Percentiles rank a stretch among this genome's conserved stretches.
Evolutionary conservation across 345 rosid species (phyloP).

Genomic region (Dimocarpus longan): DNA sequence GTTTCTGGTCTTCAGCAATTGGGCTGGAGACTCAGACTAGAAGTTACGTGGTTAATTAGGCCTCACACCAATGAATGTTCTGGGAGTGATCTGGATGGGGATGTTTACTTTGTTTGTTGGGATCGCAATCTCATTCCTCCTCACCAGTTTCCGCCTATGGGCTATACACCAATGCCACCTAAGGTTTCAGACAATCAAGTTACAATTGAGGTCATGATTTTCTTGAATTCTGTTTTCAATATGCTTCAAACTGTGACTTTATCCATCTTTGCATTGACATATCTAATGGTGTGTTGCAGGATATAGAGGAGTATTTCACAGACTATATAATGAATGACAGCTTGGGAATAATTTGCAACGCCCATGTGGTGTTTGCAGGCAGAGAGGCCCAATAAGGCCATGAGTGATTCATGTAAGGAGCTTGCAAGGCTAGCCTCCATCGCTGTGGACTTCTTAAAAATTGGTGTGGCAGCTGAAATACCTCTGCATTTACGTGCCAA

Average conservation of each 20-base stretch:
- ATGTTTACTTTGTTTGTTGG: conserved; percentile 33
- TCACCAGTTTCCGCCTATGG: conserved; percentile 14
- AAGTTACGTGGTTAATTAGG: not conserved
- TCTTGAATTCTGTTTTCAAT: not conserved
- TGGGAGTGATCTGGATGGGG: conserved; percentile 37
- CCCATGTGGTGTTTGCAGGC: conserved; percentile 26
- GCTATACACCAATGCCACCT: conserved; percentile 7
- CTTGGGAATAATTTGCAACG: conserved; percentile 28
- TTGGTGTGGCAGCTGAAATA: conserved; percentile 27
- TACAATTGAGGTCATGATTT: conserved; percentile 25
- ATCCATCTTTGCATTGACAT: not conserved
- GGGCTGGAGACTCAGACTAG: too few species aligned
- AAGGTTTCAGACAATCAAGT: conserved; percentile 16
- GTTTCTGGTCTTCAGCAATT: too few species aligned
- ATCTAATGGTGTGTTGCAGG: conserved; percentile 19
- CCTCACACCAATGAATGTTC: conserved; percentile 33
- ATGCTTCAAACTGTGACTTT: too few species aligned
- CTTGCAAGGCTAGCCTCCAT: conserved; percentile 29
- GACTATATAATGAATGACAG: conserved; percentile 28
- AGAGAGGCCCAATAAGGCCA: conserved; percentile 15
- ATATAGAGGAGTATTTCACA: conserved; percentile 26
- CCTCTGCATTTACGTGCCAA: conserved; percentile 7
- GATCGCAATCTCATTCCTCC: conserved; percentile 29
- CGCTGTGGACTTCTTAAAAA: conserved; percentile 40
- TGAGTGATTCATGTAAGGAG: conserved; percentile 15